phyloP scores from a whole-genome alignment of 306 rosid species.

The Hylodesmum podocarpum region DNA sequence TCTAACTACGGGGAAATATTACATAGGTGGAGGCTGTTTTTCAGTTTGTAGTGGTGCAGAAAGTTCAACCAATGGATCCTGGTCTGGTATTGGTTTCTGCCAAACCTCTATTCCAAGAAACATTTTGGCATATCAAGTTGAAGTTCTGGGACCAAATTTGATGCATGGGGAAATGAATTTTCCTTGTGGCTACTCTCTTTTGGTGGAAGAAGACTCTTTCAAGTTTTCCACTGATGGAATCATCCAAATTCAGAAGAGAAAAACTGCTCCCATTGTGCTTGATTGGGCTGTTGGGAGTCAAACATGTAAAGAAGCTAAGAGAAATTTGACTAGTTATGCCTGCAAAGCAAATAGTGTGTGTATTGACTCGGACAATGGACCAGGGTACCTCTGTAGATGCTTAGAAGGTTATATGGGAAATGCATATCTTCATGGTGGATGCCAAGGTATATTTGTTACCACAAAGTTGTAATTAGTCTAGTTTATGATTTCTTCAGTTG shows the following conservation, averaged over 20 bases:
- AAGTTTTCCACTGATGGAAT: not conserved
- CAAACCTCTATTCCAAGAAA: conserved; percentile 18
- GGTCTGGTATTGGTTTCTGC: conserved; percentile 10
- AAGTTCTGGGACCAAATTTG: not conserved
- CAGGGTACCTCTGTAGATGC: conserved; percentile 25
- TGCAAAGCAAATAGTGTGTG: conserved; percentile 6
- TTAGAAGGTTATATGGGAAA: conserved; percentile 32
- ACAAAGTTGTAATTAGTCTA: not conserved
- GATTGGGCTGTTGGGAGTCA: conserved; percentile 29
- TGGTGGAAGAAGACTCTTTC: conserved; percentile 17
- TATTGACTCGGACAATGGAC: conserved; percentile 4
- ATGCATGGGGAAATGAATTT: not conserved
- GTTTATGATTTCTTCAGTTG: not conserved
- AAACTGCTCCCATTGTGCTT: not conserved
- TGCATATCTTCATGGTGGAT: conserved; percentile 41
- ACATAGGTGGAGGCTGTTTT: conserved; percentile 9
- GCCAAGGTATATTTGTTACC: conserved; percentile 33
- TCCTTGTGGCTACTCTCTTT: conserved; percentile 26
- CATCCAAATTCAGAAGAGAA: not conserved
- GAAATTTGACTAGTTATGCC: not conserved
- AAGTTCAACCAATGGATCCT: conserved; percentile 4
- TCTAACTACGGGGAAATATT: conserved; percentile 10
- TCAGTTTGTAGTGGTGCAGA: conserved; percentile 10
- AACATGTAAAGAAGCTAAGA: conserved; percentile 12
- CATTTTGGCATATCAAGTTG: conserved; percentile 2